Evolutionary conservation across 2,329 filamentous ascomycete genomes (phyloP).

Genomic region (Talaromyces sp.): DNA sequence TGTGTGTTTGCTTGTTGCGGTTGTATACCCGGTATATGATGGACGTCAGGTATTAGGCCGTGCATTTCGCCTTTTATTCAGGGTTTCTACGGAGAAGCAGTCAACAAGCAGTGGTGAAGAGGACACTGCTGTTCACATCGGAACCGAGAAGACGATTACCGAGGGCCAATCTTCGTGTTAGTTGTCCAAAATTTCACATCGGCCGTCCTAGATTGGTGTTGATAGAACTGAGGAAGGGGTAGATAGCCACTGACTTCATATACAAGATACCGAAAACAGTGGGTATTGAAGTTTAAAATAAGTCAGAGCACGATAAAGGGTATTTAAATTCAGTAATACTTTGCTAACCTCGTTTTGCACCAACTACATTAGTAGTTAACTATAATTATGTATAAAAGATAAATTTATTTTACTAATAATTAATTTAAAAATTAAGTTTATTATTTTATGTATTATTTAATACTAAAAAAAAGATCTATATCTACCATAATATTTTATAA

Average conservation of each 20-base stretch:
- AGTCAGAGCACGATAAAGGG: too few species aligned
- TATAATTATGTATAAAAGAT: too few species aligned
- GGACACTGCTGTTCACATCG: not conserved
- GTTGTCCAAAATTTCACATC: not conserved
- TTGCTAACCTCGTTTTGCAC: too few species aligned
- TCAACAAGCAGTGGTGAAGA: not conserved
- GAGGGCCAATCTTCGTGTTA: not conserved
- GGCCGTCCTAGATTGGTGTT: not conserved
- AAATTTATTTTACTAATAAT: too few species aligned
- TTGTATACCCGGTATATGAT: conserved; percentile 15
- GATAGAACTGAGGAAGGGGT: too few species aligned
- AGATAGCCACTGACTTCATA: not conserved
- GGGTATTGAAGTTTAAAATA: too few species aligned
- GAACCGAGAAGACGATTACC: not conserved
- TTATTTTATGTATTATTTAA: too few species aligned
- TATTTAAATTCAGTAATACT: too few species aligned
- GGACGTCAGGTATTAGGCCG: conserved; percentile 11
- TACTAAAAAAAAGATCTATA: too few species aligned
- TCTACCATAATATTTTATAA: too few species aligned
- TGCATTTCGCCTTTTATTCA: conserved; percentile 6
- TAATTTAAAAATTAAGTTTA: too few species aligned
- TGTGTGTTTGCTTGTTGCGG: conserved; percentile 13
- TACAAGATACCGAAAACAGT: not conserved
- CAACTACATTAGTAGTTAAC: too few species aligned
- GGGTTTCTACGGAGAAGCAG: not conserved